These are phyloP conservation scores for Russula ochroleuca DNA, from an alignment of 768 basidiomycete genomes.

Conservation along the genomic window DNA sequence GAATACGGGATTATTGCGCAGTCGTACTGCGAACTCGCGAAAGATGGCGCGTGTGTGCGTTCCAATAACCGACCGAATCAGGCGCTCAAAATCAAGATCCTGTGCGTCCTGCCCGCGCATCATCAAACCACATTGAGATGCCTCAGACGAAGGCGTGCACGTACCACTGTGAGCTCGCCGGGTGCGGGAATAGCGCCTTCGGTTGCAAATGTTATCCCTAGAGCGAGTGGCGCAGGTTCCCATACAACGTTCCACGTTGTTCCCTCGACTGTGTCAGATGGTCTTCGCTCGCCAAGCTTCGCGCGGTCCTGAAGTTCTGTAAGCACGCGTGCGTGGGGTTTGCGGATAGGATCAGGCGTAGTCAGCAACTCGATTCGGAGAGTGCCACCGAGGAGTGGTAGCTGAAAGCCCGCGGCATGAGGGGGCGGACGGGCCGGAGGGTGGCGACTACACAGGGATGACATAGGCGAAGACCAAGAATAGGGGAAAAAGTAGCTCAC, in stretches of 20 bases:
- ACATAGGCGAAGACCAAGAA: slow-evolving; percentile 14
- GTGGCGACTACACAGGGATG: slow-evolving; percentile 38
- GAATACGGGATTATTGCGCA: slow-evolving; percentile 58
- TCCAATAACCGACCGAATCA: slow-evolving; percentile 59
- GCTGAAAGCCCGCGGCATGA: slow-evolving; percentile 38
- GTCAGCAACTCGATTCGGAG: slow-evolving; percentile 69
- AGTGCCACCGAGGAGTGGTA: slow-evolving; percentile 65
- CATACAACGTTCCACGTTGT: slow-evolving; percentile 67
- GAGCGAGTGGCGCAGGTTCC: slow-evolving; percentile 66
- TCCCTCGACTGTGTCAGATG: slow-evolving; percentile 75
- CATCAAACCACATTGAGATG: not conserved
- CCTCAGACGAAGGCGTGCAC: slow-evolving; percentile 32
- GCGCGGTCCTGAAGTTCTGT: slow-evolving; percentile 60
- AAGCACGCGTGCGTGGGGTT: slow-evolving; percentile 51
- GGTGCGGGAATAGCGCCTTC: slow-evolving; percentile 44
- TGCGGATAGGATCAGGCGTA: slow-evolving; percentile 48
- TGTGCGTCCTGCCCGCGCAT: slow-evolving; percentile 48
- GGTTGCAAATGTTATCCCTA: slow-evolving; percentile 54
- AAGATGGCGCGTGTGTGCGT: slow-evolving; percentile 64
- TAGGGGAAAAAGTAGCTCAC: slow-evolving; percentile 39
- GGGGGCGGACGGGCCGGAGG: slow-evolving; percentile 33
- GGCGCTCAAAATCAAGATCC: slow-evolving; percentile 67
- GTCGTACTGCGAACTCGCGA: slow-evolving; percentile 48
- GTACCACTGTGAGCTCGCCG: slow-evolving; percentile 52
- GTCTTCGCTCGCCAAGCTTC: slow-evolving; percentile 48